A percentile compares a stretch with the other conserved stretches of the same genome.
phyloP scores from a whole-genome alignment of 768 basidiomycete species.

The Daedaleopsis sinensis region DNA sequence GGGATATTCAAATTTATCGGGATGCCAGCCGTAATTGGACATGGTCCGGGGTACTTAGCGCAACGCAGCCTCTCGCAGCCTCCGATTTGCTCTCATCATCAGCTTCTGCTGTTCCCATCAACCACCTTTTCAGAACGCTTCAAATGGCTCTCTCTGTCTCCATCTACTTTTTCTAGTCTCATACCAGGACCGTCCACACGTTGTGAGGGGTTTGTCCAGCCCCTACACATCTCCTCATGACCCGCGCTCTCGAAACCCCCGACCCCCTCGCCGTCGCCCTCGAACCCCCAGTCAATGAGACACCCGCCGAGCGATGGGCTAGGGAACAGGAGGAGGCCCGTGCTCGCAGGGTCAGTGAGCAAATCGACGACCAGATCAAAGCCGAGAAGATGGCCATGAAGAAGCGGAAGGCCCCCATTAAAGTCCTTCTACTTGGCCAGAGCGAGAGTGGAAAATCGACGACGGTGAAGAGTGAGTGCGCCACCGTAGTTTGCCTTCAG shows the following conservation, averaged over 20 bases:
- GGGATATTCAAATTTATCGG: no score
- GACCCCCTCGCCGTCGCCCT: conserved; percentile 66
- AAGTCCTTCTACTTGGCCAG: conserved; percentile 71
- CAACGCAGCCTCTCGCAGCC: not conserved
- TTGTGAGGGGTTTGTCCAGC: no score
- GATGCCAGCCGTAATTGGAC: no score
- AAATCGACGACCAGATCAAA: conserved; percentile 75
- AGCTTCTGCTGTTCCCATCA: conserved; percentile 24
- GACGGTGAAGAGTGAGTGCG: conserved; percentile 68
- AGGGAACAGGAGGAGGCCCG: conserved; percentile 65
- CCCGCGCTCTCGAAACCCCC: conserved; percentile 15
- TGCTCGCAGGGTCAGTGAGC: conserved; percentile 66
- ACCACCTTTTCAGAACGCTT: conserved; percentile 7
- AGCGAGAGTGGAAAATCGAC: conserved; percentile 82
- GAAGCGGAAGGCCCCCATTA: conserved; percentile 70
- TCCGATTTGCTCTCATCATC: conserved; percentile 16
- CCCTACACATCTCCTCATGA: conserved; percentile 8
- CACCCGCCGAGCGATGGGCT: conserved; percentile 52
- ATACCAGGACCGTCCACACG: no score
- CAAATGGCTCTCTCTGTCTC: not conserved
- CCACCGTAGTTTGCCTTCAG: not conserved
- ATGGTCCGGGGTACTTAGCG: no score
- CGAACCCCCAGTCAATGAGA: conserved; percentile 68
- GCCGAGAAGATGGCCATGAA: conserved; percentile 59
- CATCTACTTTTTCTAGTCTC: no score